phyloP scores from a whole-genome alignment of 768 basidiomycete genomes.

The Tylopilus plumbeoviolaceoides region DNA sequence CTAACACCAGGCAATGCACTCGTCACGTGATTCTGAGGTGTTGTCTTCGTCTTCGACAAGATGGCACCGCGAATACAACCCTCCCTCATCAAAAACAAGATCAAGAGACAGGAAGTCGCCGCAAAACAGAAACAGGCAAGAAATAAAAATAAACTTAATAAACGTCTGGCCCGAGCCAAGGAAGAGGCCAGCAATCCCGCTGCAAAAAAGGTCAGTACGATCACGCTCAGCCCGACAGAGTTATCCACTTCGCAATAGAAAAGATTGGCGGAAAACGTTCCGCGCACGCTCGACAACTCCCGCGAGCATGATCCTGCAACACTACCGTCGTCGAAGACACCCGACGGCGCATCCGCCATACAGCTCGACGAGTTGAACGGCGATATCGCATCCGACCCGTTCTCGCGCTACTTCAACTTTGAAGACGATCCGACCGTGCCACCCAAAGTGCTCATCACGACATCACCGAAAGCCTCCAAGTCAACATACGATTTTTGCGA shows the following conservation, averaged over 20 bases:
- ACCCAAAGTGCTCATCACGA: constrained; percentile 88
- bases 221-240: neutral
- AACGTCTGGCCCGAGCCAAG: constrained; percentile 74
- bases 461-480: constrained; percentile 84
- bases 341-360: constrained; percentile 31
- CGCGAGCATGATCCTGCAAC: constrained; percentile 69
- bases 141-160: constrained; percentile 75
- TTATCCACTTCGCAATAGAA: constrained; percentile 44
- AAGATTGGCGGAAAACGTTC: constrained; percentile 81
- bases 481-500: constrained; percentile 90
- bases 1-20: neutral
- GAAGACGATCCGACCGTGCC: constrained; percentile 65
- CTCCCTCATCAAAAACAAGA: constrained; percentile 79
- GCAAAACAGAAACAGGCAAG: constrained; percentile 75
- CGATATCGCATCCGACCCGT: constrained; percentile 72
- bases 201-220: constrained; percentile 62
- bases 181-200: constrained; percentile 71
- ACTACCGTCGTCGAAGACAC: constrained; percentile 32
- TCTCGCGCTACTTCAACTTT: constrained; percentile 71
- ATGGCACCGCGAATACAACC: constrained; percentile 65
- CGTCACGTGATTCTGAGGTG: constrained; percentile 16
- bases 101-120: constrained; percentile 77
- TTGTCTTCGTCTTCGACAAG: neutral
- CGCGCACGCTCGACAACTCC: constrained; percentile 89
- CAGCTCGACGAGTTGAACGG: constrained; percentile 57